Percentiles rank a stretch among this genome's conserved stretches.
These are phyloP conservation scores for Neofusicoccum ribis DNA, from an alignment of 2,329 filamentous ascomycete species.

Conservation along the genomic window DNA sequence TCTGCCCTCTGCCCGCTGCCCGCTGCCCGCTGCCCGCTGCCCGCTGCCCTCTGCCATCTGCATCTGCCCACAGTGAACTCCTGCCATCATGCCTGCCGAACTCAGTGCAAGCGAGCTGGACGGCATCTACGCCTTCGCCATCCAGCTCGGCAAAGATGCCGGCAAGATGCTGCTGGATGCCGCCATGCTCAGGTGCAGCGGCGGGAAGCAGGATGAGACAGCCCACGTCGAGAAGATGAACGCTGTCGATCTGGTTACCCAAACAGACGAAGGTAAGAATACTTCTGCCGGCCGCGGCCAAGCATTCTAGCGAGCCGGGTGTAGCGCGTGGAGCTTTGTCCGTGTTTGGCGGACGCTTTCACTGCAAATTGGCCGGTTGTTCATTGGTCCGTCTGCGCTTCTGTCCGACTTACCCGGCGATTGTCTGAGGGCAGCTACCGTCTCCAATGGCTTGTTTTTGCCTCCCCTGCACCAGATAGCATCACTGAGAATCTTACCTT, in stretches of 20 bases:
- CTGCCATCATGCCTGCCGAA: constrained; percentile 1
- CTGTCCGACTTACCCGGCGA: neutral
- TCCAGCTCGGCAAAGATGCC: constrained; percentile 69
- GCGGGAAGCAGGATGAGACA: constrained; percentile 34
- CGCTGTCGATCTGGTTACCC: constrained; percentile 74
- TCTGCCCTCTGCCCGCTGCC: too few species aligned
- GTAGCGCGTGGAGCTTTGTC: constrained; percentile 4
- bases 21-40: too few species aligned
- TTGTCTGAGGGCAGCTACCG: too few species aligned
- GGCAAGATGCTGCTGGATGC: constrained; percentile 67
- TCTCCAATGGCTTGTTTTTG: too few species aligned
- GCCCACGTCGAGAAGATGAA: constrained; percentile 67
- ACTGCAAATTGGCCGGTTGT: constrained; percentile 22
- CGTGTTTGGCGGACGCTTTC: neutral
- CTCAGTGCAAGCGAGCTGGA: constrained; percentile 5
- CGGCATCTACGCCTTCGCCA: constrained; percentile 66
- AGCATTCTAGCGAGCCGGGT: neutral
- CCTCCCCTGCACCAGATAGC: too few species aligned
- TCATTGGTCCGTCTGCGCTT: neutral
- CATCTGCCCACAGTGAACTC: neutral
- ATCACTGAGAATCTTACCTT: neutral
- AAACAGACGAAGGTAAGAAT: constrained; percentile 67
- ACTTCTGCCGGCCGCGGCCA: neutral
- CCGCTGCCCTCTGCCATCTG: neutral
- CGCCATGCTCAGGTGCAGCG: constrained; percentile 57